A percentile compares a stretch with the other conserved stretches of the same genome.
Evolutionary conservation across 2,329 filamentous ascomycete genomes (phyloP).

Genomic region (Acephala macrosclerotiorum): DNA sequence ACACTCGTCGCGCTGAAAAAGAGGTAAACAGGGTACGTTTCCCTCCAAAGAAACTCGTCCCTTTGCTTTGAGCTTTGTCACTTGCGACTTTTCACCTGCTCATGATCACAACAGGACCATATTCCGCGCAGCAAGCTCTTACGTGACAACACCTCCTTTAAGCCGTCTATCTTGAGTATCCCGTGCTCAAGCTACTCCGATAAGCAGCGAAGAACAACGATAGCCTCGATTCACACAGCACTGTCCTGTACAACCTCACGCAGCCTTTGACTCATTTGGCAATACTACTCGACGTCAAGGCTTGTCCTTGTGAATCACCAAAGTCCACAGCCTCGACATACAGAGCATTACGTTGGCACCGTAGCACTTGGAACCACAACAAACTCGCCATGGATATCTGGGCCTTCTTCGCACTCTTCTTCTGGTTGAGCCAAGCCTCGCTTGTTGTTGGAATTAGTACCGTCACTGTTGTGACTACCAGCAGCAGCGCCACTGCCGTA

Average conservation of each 20-base stretch:
- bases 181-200: too few relatives aligned
- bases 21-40: too few relatives aligned
- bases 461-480: background rate
- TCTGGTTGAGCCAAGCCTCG: background rate
- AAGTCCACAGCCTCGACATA: background rate
- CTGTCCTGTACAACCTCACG: background rate
- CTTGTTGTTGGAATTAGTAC: background rate
- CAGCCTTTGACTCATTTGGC: background rate
- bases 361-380: background rate
- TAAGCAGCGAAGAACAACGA: too few relatives aligned
- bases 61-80: too few relatives aligned
- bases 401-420: background rate
- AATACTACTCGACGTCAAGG: background rate
- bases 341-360: background rate
- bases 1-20: too few relatives aligned
- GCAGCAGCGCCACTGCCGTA: background rate
- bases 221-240: background rate
- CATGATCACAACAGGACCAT: too few relatives aligned
- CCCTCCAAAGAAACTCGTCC: too few relatives aligned
- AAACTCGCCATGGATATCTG: background rate
- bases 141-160: too few relatives aligned
- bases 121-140: too few relatives aligned
- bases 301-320: background rate
- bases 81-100: too few relatives aligned
- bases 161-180: too few relatives aligned